A percentile compares a stretch with the other conserved stretches of the same genome.
Conservation (phyloP, 352 stramenopile genomes). For the Phytophthora aleatoria region DNA sequence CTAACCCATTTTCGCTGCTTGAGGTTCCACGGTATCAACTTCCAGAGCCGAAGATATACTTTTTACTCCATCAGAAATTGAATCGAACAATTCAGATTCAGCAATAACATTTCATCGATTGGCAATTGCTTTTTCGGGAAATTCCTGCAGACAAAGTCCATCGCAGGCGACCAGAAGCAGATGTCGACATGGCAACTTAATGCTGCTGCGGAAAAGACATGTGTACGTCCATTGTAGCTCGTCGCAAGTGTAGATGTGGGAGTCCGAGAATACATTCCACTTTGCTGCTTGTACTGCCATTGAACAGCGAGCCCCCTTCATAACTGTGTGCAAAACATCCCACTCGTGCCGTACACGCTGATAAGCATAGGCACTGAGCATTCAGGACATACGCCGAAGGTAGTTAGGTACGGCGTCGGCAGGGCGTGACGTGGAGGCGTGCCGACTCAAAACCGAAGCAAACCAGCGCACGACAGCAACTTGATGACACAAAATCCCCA, state of each 20-base stretch:
- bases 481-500: slow-evolving; percentile 4
- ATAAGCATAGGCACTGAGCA: neutral
- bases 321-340: neutral
- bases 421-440: neutral
- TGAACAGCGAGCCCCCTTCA: neutral
- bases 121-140: neutral
- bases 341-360: neutral
- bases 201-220: neutral
- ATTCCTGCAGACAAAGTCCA: neutral
- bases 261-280: no score
- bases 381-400: neutral
- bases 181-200: neutral
- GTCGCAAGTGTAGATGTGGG: neutral
- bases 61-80: neutral
- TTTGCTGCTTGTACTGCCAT: neutral
- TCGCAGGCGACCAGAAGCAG: neutral
- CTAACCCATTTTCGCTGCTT: no score
- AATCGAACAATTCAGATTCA: neutral
- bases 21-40: neutral
- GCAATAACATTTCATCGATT: neutral
- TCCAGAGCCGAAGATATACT: neutral
- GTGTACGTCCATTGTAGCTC: neutral
- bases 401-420: neutral
- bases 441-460: neutral
- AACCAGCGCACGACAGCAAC: neutral